phyloP scores from a whole-genome alignment of 164 flowering plant genomes.

The Stephania cephalantha region DNA sequence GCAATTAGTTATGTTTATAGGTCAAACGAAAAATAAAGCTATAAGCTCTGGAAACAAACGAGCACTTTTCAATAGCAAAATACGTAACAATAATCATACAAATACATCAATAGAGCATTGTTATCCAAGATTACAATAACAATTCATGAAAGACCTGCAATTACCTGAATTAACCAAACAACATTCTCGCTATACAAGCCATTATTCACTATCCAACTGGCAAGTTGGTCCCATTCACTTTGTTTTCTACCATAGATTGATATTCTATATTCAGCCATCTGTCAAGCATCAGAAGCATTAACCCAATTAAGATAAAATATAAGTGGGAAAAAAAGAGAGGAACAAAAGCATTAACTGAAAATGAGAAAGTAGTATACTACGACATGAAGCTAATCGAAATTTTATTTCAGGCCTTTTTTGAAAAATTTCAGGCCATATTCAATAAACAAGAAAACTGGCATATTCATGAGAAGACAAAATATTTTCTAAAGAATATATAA shows the following conservation, averaged over 20 bases:
- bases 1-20: no score
- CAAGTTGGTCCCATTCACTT: conserved; percentile 98
- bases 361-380: neutral
- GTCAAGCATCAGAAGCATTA: neutral
- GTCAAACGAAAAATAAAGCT: neutral
- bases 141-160: conserved; percentile 18
- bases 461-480: neutral
- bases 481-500: neutral
- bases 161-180: conserved; percentile 20
- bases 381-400: no score
- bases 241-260: conserved; percentile 97
- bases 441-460: neutral
- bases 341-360: neutral
- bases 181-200: conserved; percentile 18
- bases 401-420: no score
- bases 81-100: no score
- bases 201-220: conserved; percentile 97
- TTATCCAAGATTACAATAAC: neutral
- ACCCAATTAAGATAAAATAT: neutral
- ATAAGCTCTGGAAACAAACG: no score
- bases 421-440: neutral
- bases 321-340: neutral
- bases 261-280: conserved; percentile 99
- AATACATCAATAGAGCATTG: neutral
- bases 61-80: no score